These are phyloP conservation scores for Peronosclerospora sorghi DNA, from an alignment of 352 stramenopile species.

Conservation along the genomic window DNA sequence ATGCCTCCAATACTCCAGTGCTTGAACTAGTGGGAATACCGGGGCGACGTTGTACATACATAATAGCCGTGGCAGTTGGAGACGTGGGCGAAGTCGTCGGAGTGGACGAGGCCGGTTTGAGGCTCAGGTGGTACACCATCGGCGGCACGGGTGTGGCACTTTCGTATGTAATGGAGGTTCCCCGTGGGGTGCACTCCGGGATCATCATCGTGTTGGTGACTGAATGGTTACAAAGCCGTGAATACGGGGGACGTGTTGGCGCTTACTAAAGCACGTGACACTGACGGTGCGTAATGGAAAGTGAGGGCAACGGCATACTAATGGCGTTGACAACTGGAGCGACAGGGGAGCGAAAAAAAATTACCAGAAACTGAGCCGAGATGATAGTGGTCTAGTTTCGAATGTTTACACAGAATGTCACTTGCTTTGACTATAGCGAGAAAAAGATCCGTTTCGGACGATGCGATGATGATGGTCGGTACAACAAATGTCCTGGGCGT, in stretches of 20 bases:
- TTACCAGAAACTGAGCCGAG: slow-evolving; percentile 3
- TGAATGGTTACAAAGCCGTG: slow-evolving; percentile 12
- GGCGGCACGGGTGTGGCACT: slow-evolving; percentile 12
- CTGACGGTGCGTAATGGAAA: slow-evolving; percentile 15
- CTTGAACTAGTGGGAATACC: slow-evolving; percentile 14
- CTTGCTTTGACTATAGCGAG: slow-evolving; percentile 6
- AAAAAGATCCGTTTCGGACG: slow-evolving; percentile 22
- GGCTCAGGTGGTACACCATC: slow-evolving; percentile 27
- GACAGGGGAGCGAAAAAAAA: slow-evolving; percentile 18
- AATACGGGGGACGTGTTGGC: background rate
- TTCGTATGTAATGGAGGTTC: slow-evolving; percentile 29
- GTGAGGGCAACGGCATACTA: slow-evolving; percentile 10
- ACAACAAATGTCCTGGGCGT: background rate
- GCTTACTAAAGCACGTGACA: slow-evolving; percentile 19
- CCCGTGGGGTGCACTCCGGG: slow-evolving; percentile 29
- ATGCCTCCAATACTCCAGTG: slow-evolving; percentile 11
- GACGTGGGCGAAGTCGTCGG: slow-evolving; percentile 6
- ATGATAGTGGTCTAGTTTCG: slow-evolving; percentile 6
- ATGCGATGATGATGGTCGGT: slow-evolving; percentile 7
- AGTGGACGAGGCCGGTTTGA: slow-evolving; percentile 22
- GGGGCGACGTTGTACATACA: slow-evolving; percentile 12
- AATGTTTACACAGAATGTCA: too few relatives aligned
- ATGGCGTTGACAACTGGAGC: slow-evolving; percentile 7
- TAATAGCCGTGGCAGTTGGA: slow-evolving; percentile 6
- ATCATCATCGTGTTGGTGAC: slow-evolving; percentile 26